Evolutionary conservation across 1,284 basidiomycete genomes (phyloP).

Genomic region (Takashimella koratensis): DNA sequence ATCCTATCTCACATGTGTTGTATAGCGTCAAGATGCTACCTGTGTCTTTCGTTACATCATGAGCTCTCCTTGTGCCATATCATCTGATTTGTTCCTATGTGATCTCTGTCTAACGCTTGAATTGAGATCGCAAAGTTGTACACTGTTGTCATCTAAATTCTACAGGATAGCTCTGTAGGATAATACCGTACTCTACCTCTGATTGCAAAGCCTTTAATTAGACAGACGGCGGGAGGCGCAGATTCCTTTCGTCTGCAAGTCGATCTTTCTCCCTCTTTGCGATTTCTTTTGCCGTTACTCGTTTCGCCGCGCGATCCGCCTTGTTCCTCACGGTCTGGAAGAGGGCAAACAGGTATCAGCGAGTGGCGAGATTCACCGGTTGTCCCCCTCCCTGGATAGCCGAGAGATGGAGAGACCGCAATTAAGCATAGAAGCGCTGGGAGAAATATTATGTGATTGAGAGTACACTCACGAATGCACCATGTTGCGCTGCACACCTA

Average conservation of each 20-base stretch:
- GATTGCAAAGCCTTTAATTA: too few relatives aligned
- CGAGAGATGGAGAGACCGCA: not conserved
- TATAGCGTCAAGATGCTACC: too few relatives aligned
- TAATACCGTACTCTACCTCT: too few relatives aligned
- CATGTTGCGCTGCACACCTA: slow-evolving; percentile 29
- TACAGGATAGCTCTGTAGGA: too few relatives aligned
- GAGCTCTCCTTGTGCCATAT: too few relatives aligned
- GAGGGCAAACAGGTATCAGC: not conserved
- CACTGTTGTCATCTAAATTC: too few relatives aligned
- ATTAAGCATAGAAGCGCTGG: not conserved
- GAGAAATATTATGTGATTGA: not conserved
- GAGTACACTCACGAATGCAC: slow-evolving; percentile 23
- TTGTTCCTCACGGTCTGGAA: slow-evolving; percentile 10
- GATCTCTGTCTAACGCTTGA: too few relatives aligned
- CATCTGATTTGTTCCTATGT: too few relatives aligned
- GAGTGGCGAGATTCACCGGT: not conserved
- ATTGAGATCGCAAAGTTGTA: too few relatives aligned
- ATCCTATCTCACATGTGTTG: too few relatives aligned
- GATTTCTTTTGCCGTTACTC: slow-evolving; percentile 3
- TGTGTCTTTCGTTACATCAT: too few relatives aligned
- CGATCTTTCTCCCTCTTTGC: slow-evolving; percentile 16
- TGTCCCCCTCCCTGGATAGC: not conserved
- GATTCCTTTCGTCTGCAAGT: slow-evolving; percentile 9
- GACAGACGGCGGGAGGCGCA: slow-evolving; percentile 12
- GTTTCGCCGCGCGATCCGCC: slow-evolving; percentile 9